Evolutionary conservation across 345 rosid species (phyloP).

Genomic region (Syzygium grande): DNA sequence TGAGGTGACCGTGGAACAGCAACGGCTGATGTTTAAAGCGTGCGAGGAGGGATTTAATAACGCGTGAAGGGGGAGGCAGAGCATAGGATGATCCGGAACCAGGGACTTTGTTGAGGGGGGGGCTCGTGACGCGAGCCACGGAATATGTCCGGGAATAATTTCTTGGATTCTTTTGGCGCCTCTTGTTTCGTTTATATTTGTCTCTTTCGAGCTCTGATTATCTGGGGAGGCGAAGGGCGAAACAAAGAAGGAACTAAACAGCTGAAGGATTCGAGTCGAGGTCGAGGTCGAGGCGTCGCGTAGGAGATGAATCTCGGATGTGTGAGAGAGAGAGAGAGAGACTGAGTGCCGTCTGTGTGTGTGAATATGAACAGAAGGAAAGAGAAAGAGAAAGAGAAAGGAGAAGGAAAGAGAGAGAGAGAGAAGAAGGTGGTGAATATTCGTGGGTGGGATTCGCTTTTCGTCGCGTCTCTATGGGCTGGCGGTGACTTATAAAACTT

Average conservation of each 20-base stretch:
- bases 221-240: not conserved
- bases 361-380: not conserved
- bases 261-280: not conserved
- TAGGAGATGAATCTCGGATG: not conserved
- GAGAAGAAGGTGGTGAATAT: not conserved
- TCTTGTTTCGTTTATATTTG: not conserved
- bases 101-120: not conserved
- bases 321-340: not conserved
- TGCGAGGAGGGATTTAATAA: not conserved
- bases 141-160: not conserved
- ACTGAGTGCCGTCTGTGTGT: not conserved
- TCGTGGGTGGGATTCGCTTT: not conserved
- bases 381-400: not conserved
- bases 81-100: not conserved
- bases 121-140: not conserved
- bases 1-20: not conserved
- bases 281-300: slow-evolving; percentile 15
- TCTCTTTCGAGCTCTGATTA: not conserved
- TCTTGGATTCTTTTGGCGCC: not conserved
- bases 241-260: not conserved
- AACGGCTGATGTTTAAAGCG: not conserved
- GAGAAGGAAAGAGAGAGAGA: not conserved
- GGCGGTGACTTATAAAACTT: not conserved
- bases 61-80: not conserved
- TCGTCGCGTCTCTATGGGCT: not conserved